These are phyloP conservation scores for Phytophthora litchii DNA, from an alignment of 352 stramenopile genomes.

Conservation along the genomic window DNA sequence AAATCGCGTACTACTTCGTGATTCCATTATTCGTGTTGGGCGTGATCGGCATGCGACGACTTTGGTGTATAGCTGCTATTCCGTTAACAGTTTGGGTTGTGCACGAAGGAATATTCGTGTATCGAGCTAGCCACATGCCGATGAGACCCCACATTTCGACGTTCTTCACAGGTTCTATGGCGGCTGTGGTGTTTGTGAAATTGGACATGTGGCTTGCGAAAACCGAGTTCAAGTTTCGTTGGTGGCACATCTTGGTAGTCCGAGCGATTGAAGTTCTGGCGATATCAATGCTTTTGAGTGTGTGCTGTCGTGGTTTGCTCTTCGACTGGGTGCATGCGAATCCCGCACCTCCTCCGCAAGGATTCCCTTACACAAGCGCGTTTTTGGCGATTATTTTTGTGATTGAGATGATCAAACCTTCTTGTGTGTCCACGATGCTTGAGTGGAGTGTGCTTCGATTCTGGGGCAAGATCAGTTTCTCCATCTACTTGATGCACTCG, in stretches of 20 bases:
- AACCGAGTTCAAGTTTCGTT: slow-evolving; percentile 21
- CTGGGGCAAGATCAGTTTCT: slow-evolving; percentile 38
- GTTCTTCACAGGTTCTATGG: slow-evolving; percentile 47
- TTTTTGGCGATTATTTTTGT: slow-evolving; percentile 31
- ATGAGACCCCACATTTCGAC: slow-evolving; percentile 38
- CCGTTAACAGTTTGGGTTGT: slow-evolving; percentile 31
- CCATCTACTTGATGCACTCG: slow-evolving; percentile 30
- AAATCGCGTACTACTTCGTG: slow-evolving; percentile 41
- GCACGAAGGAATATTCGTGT: slow-evolving; percentile 21
- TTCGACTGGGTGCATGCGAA: slow-evolving; percentile 31
- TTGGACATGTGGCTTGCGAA: slow-evolving; percentile 25
- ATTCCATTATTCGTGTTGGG: slow-evolving; percentile 41
- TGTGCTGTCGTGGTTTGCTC: slow-evolving; percentile 27
- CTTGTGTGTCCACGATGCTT: slow-evolving; percentile 21
- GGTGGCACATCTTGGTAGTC: slow-evolving; percentile 23
- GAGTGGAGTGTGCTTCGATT: slow-evolving; percentile 34
- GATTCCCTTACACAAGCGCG: slow-evolving; percentile 25
- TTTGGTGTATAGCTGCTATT: slow-evolving; percentile 29
- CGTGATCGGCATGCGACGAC: slow-evolving; percentile 18
- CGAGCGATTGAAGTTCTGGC: slow-evolving; percentile 27
- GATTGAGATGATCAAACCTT: slow-evolving; percentile 30
- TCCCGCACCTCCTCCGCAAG: slow-evolving; percentile 21
- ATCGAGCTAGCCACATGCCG: slow-evolving; percentile 33
- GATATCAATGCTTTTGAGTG: slow-evolving; percentile 37
- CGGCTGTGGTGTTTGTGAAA: slow-evolving; percentile 36